A percentile compares a stretch with the other conserved stretches of the same genome.
Evolutionary conservation across 2,329 filamentous ascomycete genomes (phyloP).

Genomic region (Exophiala alcalophila): DNA sequence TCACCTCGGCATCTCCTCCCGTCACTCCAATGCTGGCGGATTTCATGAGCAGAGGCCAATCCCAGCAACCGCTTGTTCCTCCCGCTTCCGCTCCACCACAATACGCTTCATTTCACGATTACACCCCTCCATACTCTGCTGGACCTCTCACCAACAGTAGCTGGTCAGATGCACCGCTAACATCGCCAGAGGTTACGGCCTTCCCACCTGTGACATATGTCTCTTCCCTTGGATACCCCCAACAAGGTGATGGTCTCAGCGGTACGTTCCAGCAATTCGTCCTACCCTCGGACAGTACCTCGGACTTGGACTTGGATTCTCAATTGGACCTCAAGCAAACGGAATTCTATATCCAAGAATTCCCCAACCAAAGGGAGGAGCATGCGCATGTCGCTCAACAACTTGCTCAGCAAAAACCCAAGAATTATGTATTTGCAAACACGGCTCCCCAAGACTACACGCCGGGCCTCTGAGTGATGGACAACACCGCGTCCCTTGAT

Average conservation of each 20-base stretch:
- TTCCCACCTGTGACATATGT: slow-evolving; percentile 42
- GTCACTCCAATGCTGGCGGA: slow-evolving; percentile 42
- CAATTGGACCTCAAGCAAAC: slow-evolving; percentile 36
- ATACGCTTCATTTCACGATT: slow-evolving; percentile 43
- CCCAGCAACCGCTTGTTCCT: slow-evolving; percentile 36
- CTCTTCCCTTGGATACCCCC: slow-evolving; percentile 34
- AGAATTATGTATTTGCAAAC: slow-evolving; percentile 46
- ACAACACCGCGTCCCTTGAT: neutral
- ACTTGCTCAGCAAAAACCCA: slow-evolving; percentile 41
- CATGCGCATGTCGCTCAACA: slow-evolving; percentile 44
- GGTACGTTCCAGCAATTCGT: slow-evolving; percentile 33
- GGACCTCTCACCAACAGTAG: slow-evolving; percentile 40
- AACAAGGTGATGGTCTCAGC: slow-evolving; percentile 34
- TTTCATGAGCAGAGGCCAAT: slow-evolving; percentile 32
- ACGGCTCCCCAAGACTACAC: slow-evolving; percentile 40
- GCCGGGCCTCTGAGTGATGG: slow-evolving; percentile 6
- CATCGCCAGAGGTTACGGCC: slow-evolving; percentile 40
- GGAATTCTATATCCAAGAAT: slow-evolving; percentile 46
- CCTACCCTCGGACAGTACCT: slow-evolving; percentile 26
- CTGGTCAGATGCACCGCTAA: slow-evolving; percentile 43
- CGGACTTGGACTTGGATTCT: slow-evolving; percentile 13
- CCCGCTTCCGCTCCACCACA: slow-evolving; percentile 46
- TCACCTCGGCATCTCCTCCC: slow-evolving; percentile 41
- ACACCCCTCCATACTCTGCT: slow-evolving; percentile 37
- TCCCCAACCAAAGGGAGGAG: slow-evolving; percentile 44